A percentile compares a stretch with the other conserved stretches of the same genome.
phyloP scores from a whole-genome alignment of 306 rosid species.

The Comarum palustre region DNA sequence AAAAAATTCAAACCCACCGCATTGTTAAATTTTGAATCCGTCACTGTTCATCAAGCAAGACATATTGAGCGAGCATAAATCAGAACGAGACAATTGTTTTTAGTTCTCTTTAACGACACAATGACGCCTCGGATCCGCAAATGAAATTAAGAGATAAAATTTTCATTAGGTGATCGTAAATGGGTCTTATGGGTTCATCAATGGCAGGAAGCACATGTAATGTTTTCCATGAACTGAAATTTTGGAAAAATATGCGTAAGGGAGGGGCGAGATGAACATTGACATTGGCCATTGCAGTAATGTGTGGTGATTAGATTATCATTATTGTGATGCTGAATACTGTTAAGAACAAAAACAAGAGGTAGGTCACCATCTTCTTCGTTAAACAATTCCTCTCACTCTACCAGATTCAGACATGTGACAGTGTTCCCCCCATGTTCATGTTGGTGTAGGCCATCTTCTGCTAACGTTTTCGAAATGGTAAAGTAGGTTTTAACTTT shows the following conservation, averaged over 20 bases:
- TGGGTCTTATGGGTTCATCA: neutral
- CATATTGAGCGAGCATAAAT: neutral
- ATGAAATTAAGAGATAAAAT: neutral
- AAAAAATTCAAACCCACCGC: too few relatives aligned
- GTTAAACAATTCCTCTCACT: neutral
- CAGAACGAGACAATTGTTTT: neutral
- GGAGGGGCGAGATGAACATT: neutral
- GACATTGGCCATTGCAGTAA: constrained; percentile 10
- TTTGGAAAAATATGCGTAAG: constrained; percentile 11
- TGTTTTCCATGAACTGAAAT: constrained; percentile 24
- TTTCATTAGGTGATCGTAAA: neutral
- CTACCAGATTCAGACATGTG: constrained; percentile 13
- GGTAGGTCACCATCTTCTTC: constrained; percentile 15
- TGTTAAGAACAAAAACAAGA: constrained; percentile 12
- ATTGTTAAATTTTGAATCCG: too few relatives aligned
- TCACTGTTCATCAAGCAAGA: neutral
- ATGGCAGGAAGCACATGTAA: constrained; percentile 38
- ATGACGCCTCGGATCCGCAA: neutral
- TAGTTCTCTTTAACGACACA: neutral
- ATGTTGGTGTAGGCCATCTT: constrained; percentile 15
- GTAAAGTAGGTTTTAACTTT: constrained; percentile 8
- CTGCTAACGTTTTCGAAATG: neutral
- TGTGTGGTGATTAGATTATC: constrained; percentile 3
- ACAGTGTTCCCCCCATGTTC: constrained; percentile 3
- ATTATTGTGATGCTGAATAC: neutral